Conservation (phyloP, 2,329 filamentous ascomycete species). For the Cryphonectria carpinicola region DNA sequence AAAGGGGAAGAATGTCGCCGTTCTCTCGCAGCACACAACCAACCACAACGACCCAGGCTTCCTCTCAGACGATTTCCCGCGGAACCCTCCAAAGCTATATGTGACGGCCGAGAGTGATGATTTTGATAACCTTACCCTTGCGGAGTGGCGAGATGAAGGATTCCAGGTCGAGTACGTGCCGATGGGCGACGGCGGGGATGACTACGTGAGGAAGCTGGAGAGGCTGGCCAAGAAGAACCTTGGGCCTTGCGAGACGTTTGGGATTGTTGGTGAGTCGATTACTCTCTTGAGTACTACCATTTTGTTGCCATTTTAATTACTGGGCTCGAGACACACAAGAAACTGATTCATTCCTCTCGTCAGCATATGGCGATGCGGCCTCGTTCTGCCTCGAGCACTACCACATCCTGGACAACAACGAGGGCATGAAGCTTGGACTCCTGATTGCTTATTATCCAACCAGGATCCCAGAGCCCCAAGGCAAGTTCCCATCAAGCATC, state of each 20-base stretch:
- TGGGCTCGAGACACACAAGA: neutral
- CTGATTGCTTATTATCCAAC: slow-evolving; percentile 52
- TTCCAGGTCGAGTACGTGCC: slow-evolving; percentile 49
- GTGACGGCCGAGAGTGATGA: slow-evolving; percentile 47
- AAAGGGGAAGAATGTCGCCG: slow-evolving; percentile 22
- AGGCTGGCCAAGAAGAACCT: slow-evolving; percentile 39
- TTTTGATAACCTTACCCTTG: slow-evolving; percentile 44
- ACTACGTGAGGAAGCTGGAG: slow-evolving; percentile 42
- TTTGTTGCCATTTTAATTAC: too few species aligned
- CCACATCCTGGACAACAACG: slow-evolving; percentile 49
- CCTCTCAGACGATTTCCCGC: slow-evolving; percentile 46
- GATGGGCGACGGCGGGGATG: slow-evolving; percentile 41
- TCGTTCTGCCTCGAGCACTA: slow-evolving; percentile 49
- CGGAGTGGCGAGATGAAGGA: slow-evolving; percentile 47
- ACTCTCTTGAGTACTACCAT: neutral
- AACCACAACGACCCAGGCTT: slow-evolving; percentile 48
- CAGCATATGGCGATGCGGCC: slow-evolving; percentile 50
- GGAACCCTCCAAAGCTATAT: slow-evolving; percentile 44
- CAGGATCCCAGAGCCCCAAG: slow-evolving; percentile 47
- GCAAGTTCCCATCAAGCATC: slow-evolving; percentile 45
- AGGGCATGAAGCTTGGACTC: slow-evolving; percentile 46
- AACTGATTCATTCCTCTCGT: neutral
- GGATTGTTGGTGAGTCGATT: slow-evolving; percentile 43
- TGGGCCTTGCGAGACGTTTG: slow-evolving; percentile 48
- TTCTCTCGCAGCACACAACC: slow-evolving; percentile 32